These are phyloP conservation scores for Botrytis elliptica DNA, from an alignment of 2,329 filamentous ascomycete species.

Conservation along the genomic window DNA sequence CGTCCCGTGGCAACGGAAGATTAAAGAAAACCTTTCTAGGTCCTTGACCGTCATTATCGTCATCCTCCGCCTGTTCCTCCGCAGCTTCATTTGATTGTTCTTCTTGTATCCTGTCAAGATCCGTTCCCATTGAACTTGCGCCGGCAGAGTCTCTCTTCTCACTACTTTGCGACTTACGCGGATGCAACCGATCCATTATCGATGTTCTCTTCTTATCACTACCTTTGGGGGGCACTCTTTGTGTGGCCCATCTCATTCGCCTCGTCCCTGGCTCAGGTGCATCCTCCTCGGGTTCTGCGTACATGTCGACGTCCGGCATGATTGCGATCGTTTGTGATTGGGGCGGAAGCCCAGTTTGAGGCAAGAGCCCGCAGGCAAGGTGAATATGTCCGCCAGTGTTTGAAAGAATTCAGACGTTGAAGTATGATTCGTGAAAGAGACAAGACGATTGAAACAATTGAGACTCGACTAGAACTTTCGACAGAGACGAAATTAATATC, in stretches of 20 bases:
- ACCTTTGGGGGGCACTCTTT: slow-evolving; percentile 73
- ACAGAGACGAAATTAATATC: neutral
- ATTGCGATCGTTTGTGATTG: slow-evolving; percentile 17
- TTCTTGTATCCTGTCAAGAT: slow-evolving; percentile 37
- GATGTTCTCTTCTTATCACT: slow-evolving; percentile 78
- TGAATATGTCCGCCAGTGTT: slow-evolving; percentile 20
- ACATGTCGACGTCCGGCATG: slow-evolving; percentile 42
- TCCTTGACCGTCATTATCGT: slow-evolving; percentile 42
- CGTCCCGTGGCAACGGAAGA: slow-evolving; percentile 69
- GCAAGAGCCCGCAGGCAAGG: slow-evolving; percentile 23
- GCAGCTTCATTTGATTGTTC: slow-evolving; percentile 28
- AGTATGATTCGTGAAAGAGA: neutral
- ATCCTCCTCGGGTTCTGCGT: slow-evolving; percentile 40
- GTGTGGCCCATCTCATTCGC: slow-evolving; percentile 94
- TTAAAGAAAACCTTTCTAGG: slow-evolving; percentile 79
- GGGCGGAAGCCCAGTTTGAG: slow-evolving; percentile 22
- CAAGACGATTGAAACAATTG: neutral
- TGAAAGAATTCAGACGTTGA: neutral
- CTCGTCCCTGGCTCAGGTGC: slow-evolving; percentile 58
- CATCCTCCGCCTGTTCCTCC: slow-evolving; percentile 39
- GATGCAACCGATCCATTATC: slow-evolving; percentile 74
- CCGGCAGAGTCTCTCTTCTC: slow-evolving; percentile 61
- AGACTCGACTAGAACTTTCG: slow-evolving; percentile 1
- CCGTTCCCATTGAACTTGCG: slow-evolving; percentile 40
- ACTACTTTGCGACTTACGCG: slow-evolving; percentile 51